These are phyloP conservation scores for Pleurotus tuoliensis DNA, from an alignment of 768 basidiomycete species.

Conservation along the genomic window DNA sequence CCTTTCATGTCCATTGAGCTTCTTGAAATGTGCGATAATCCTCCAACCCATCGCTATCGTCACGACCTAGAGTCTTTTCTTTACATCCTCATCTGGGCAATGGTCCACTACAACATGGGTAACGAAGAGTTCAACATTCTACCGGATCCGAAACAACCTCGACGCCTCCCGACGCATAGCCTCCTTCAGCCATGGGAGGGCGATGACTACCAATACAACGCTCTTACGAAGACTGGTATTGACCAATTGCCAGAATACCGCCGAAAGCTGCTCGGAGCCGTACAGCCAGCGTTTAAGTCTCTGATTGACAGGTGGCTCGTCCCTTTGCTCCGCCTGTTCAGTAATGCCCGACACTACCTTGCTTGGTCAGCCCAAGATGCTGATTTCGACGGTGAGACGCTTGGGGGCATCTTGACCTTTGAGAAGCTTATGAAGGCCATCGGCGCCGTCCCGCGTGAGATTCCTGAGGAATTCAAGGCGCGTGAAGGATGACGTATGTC, in stretches of 20 bases:
- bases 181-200: background rate
- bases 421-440: background rate
- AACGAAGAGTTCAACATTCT: background rate
- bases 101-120: background rate
- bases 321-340: background rate
- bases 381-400: background rate
- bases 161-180: background rate
- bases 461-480: too few relatives aligned
- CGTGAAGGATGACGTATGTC: too few relatives aligned
- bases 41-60: constrained; percentile 18
- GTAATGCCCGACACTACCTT: background rate
- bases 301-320: background rate
- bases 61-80: constrained; percentile 30
- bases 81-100: constrained; percentile 20
- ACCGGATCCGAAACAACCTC: background rate
- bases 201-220: background rate
- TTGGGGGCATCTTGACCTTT: background rate
- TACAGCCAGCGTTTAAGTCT: background rate
- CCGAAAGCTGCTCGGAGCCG: background rate
- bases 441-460: background rate
- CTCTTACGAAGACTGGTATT: background rate
- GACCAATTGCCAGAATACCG: background rate
- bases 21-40: constrained; percentile 10
- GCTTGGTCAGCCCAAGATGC: too few relatives aligned
- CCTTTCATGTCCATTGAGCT: constrained; percentile 31